These are phyloP conservation scores for Apiospora pterosperma DNA, from an alignment of 2,329 filamentous ascomycete species.

Conservation along the genomic window DNA sequence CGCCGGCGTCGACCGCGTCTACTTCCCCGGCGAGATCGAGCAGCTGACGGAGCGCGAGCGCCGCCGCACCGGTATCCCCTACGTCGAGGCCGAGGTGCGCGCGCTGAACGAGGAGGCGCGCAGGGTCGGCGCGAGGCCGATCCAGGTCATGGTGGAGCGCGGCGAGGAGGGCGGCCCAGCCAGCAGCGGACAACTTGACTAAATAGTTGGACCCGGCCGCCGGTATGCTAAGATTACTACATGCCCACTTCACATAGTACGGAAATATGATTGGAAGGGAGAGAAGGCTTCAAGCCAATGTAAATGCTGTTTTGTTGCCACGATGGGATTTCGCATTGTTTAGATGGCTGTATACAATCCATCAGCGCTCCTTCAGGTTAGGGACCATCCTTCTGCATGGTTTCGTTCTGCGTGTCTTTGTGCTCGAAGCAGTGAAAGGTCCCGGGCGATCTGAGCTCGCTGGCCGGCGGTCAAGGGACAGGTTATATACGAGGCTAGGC, in stretches of 20 bases:
- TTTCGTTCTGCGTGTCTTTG: too few relatives aligned
- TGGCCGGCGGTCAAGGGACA: too few relatives aligned
- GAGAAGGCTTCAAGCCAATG: background rate
- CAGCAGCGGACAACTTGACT: background rate
- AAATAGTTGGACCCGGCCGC: background rate
- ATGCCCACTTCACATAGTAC: background rate
- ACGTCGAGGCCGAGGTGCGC: conserved; percentile 54
- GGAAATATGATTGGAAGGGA: background rate
- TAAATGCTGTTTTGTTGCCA: background rate
- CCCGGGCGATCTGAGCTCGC: too few relatives aligned
- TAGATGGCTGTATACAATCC: too few relatives aligned
- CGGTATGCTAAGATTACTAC: background rate
- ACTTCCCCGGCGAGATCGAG: conserved; percentile 62
- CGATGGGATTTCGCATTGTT: too few relatives aligned
- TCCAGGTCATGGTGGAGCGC: conserved; percentile 6
- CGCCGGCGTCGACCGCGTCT: conserved; percentile 54
- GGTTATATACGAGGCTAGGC: too few relatives aligned
- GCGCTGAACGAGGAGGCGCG: conserved; percentile 52
- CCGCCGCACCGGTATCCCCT: conserved; percentile 53
- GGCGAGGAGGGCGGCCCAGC: background rate
- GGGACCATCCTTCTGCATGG: too few relatives aligned
- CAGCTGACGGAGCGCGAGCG: conserved; percentile 50
- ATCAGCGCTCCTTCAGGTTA: too few relatives aligned
- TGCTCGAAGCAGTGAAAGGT: too few relatives aligned
- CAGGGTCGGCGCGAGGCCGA: conserved; percentile 34